Base-by-base conservation (phyloP, 2,329 filamentous ascomycete genomes). In the Hypoxylon sp. region DNA sequence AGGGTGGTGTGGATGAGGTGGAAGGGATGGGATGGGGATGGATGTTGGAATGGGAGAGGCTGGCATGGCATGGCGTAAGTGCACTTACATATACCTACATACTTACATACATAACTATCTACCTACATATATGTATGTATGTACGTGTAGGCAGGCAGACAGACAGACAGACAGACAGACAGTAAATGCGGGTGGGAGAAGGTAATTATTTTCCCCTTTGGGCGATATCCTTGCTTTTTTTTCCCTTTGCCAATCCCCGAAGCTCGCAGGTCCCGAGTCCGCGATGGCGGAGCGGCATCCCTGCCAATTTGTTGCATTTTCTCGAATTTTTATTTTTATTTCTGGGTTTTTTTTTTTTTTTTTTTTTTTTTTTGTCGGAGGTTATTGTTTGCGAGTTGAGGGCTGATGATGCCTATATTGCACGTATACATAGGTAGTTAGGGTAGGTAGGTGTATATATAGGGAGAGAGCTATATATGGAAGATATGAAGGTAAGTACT, bases 241-340 rank as follows among this genome's bases (percentile, higher is more conserved):
- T 6, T 31, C 8, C 29, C 29, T 31, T 17, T 14, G 19, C 26
- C 29, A 42, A 31, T 31, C 46, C 39, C 37, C 46, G 42, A 52
- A 24, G 35, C 50, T 5, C 46, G 19, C 62, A 26, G n/a, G 26
- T 54, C 60, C 67, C 63, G 67, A 59, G 59, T 64, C 63, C 67
- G 63, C 59, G 59, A 51, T 42, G 59, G 53, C 31, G 67, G 67
- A 70, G 61, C 60, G 22, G 26, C 8, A 70, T 67, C 67, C 67
- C 54, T 70, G 67, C 19, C 14, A 33, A 19, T 17, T 24, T 48
- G 26, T 50, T 50, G 14, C 14, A 50, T 50, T 50, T 48, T 14
- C 10, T 50, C 3, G 39, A 29, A 13, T 10, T n/a, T 5, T 42
- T 44, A 29, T 37, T 46, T 37, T 42, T 14, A 29, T 35, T 26